Evolutionary conservation across 75 land plant genomes (phyloP), one percentile per base, ranked within the genome.

Genomic region (Selaginella tamariscina): DNA sequence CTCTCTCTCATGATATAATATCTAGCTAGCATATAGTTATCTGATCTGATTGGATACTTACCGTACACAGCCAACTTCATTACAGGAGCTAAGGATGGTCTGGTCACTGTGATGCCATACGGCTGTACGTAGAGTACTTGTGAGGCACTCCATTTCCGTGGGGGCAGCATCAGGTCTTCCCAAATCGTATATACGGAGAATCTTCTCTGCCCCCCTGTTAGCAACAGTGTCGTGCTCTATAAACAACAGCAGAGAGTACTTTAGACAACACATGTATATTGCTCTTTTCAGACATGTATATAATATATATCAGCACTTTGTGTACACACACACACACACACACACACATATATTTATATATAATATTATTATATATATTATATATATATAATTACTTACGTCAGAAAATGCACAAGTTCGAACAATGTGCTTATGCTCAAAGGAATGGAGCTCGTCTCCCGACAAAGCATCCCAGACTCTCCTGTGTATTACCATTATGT

Each of bases 71-170:
- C 94, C 94, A 11, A 78, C 71, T 73, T 92, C 97, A 78, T 83
- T 84, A 69, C 87, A 86, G 0, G 97, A 86, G 75, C 97, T 86
- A 64, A 92, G 71, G 27, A 92, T 89, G 1, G 97, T 86, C 69
- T 92, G 97, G 71, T 92, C 97, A 76, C 89, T 86, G 70, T 92
- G 97, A 69, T 91, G 95, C 97, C 97, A 89, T 33, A 93, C 81
- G 27, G 85, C 85, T 21, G 94, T 86, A 72, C 97, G 78, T 29
- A 92, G 75, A 22, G 89, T 86, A 32, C 89, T 93, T 32, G 95
- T 89, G 11, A 88, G 86, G 18, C 88, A 83, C 5, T 84, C 95
- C 56, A 92, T 76, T 72, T 86, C 86, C 54, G 87, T 84, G 13
- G 97, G 95, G 60, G 93, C 76, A 24, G 95, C 97, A 75, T 92